These are phyloP conservation scores for Iris pallida DNA, from an alignment of 116 monocot species.

Conservation along the genomic window DNA sequence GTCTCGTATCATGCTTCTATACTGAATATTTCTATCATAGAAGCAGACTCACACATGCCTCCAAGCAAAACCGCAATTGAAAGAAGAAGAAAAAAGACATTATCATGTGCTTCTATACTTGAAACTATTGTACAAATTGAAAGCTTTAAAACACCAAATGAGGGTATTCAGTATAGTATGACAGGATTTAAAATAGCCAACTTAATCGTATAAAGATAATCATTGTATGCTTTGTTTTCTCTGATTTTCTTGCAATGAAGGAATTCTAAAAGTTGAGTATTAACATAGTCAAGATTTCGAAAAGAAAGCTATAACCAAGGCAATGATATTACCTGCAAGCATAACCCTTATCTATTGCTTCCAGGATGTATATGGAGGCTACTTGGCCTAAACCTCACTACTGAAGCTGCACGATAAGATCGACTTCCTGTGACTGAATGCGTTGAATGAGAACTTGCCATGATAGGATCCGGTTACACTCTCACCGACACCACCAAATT, in stretches of 20 bases:
- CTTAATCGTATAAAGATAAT: not conserved
- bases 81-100: no score
- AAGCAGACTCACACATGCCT: no score
- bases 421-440: slow-evolving; percentile 87
- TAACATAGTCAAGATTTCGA: slow-evolving; percentile 15
- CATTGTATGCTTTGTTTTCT: not conserved
- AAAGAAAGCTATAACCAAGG: slow-evolving; percentile 50
- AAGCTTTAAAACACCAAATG: no score
- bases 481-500: slow-evolving; percentile 87
- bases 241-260: not conserved
- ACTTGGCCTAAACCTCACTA: slow-evolving; percentile 59
- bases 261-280: not conserved
- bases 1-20: no score
- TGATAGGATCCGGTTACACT: slow-evolving; percentile 88
- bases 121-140: no score
- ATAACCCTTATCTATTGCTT: slow-evolving; percentile 62
- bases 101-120: no score
- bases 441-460: slow-evolving; percentile 85
- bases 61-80: no score
- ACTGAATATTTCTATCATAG: no score
- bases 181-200: not conserved
- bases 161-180: no score
- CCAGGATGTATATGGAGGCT: slow-evolving; percentile 65
- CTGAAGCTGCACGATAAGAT: slow-evolving; percentile 57
- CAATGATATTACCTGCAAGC: slow-evolving; percentile 48